These are phyloP conservation scores for Penicillium simplicissimum DNA, from an alignment of 495 filamentous ascomycete species.

Conservation along the genomic window DNA sequence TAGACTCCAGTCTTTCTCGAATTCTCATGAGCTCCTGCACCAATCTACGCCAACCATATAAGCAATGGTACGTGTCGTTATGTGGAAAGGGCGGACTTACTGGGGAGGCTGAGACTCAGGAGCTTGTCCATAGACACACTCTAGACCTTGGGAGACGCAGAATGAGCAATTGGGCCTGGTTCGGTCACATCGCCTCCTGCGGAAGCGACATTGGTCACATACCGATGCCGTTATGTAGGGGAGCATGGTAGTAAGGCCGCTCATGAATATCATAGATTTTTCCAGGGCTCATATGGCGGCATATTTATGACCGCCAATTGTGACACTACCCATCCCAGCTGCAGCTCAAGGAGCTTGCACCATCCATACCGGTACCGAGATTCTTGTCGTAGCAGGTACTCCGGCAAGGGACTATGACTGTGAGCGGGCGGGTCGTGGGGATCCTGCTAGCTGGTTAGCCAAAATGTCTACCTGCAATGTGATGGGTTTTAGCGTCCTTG, in stretches of 20 bases:
- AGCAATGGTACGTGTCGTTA: not conserved
- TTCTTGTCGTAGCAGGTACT: not conserved
- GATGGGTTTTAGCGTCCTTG: not conserved
- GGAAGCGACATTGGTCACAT: not conserved
- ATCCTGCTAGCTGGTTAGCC: not conserved
- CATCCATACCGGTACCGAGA: not conserved
- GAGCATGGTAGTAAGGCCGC: not conserved
- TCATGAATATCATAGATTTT: not conserved
- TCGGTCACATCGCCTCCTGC: not conserved
- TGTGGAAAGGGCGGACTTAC: not conserved
- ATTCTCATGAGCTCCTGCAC: not conserved
- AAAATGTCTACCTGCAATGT: not conserved
- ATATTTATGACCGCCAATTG: not conserved
- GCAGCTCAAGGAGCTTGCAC: not conserved
- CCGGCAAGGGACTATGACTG: not conserved
- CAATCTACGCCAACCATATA: not conserved
- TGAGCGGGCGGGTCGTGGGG: not conserved
- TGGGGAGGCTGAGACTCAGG: not conserved
- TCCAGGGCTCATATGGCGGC: not conserved
- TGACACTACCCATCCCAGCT: not conserved
- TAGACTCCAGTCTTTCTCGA: not conserved
- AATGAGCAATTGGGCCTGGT: not conserved
- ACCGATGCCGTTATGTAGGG: not conserved
- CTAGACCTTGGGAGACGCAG: not conserved
- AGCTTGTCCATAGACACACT: not conserved